Evolutionary conservation across 139 green algal genomes (phyloP).

Genomic region (Micractinium sp.): DNA sequence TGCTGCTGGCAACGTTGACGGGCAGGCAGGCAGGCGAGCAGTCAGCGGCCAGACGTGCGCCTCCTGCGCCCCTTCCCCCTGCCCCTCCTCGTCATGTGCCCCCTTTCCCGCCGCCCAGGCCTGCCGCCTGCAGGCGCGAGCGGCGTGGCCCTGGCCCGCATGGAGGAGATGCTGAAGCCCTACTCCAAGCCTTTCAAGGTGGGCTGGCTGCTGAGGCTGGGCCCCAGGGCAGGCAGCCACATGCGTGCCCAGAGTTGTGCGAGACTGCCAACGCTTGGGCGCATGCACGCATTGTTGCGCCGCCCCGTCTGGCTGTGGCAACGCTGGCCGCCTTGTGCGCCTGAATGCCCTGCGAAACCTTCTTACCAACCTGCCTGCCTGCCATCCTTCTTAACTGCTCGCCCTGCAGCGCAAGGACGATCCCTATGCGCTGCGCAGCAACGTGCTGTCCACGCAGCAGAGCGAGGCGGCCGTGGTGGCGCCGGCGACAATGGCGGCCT

Average conservation of each 20-base stretch:
- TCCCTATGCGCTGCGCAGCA: constrained; percentile 20
- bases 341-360: too few species aligned
- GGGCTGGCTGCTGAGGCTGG: too few species aligned
- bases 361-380: neutral
- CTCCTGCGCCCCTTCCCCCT: neutral
- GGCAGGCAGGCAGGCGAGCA: neutral
- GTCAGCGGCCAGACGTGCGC: neutral
- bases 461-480: constrained; percentile 10
- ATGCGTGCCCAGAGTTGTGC: too few species aligned
- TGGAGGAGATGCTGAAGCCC: constrained; percentile 44
- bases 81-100: neutral
- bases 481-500: too few species aligned
- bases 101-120: neutral
- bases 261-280: too few species aligned
- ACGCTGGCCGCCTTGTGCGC: too few species aligned
- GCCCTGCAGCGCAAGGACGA: neutral
- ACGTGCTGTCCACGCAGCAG: constrained; percentile 12
- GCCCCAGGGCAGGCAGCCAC: too few species aligned
- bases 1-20: neutral
- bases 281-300: too few species aligned
- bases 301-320: too few species aligned
- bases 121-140: neutral
- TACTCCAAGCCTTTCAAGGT: constrained; percentile 56
- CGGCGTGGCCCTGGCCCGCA: constrained; percentile 38
- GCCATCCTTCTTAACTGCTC: neutral